Conservation (phyloP, 1,139 yeast genomes). For the Diutina neorugosa region DNA sequence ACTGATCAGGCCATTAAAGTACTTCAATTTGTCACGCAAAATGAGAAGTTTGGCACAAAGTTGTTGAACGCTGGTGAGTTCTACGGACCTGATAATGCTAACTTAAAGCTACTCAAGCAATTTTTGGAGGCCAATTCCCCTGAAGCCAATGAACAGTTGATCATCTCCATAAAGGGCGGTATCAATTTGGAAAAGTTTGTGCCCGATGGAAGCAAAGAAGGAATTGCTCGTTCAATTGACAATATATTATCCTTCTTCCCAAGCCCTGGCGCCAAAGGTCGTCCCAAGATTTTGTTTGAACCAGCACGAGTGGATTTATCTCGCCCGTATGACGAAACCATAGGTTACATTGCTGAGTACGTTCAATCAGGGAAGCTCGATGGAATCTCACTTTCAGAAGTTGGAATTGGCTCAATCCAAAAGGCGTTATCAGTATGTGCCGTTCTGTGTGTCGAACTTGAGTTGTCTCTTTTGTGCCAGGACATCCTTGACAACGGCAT, state of each 20-base stretch:
- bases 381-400: conserved; percentile 65
- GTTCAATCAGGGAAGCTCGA: conserved; percentile 46
- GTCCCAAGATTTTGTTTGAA: conserved; percentile 43
- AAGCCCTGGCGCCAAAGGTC: conserved; percentile 18
- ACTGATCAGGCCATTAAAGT: conserved; percentile 33
- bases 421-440: conserved; percentile 39
- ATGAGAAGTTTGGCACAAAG: conserved; percentile 28
- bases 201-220: conserved; percentile 41
- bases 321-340: conserved; percentile 36
- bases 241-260: conserved; percentile 34
- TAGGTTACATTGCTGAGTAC: conserved; percentile 37
- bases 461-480: conserved; percentile 55
- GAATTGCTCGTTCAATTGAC: conserved; percentile 38
- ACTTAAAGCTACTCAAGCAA: conserved; percentile 38
- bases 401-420: conserved; percentile 42
- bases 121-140: conserved; percentile 41
- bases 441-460: conserved; percentile 62
- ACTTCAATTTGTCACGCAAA: conserved; percentile 17
- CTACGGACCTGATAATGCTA: conserved; percentile 45
- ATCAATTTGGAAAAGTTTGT: conserved; percentile 17
- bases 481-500: conserved; percentile 53
- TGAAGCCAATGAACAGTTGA: conserved; percentile 8
- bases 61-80: conserved; percentile 71
- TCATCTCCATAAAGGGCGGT: conserved; percentile 63
- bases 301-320: conserved; percentile 53